These are phyloP conservation scores for Paecilomyces niveus DNA, from an alignment of 2,329 filamentous ascomycete genomes.

Conservation along the genomic window DNA sequence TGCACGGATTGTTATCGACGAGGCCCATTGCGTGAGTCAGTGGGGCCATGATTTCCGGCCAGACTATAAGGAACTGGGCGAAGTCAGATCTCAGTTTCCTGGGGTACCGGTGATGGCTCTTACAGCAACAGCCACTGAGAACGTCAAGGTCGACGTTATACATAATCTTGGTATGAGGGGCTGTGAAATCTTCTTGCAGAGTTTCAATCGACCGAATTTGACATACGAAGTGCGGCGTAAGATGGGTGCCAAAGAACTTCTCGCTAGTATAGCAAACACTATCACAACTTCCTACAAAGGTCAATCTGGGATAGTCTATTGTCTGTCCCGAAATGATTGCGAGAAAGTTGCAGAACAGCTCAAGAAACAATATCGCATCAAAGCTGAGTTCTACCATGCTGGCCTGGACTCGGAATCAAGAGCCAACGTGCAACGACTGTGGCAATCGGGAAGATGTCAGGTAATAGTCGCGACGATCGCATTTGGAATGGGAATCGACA, in stretches of 20 bases:
- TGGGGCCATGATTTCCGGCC: conserved; percentile 98
- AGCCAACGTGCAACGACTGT: conserved; percentile 63
- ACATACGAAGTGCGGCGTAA: conserved; percentile 76
- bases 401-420: conserved; percentile 64
- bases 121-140: conserved; percentile 89
- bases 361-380: conserved; percentile 53
- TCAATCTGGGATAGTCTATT: conserved; percentile 88
- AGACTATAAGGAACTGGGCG: conserved; percentile 83
- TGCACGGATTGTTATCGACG: conserved; percentile 90
- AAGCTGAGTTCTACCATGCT: conserved; percentile 81
- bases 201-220: conserved; percentile 94
- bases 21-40: conserved; percentile 98
- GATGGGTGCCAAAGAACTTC: conserved; percentile 45
- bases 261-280: conserved; percentile 46
- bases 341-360: conserved; percentile 72
- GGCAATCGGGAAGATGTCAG: conserved; percentile 73
- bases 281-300: conserved; percentile 64
- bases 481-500: conserved; percentile 99
- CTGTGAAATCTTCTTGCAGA: conserved; percentile 78
- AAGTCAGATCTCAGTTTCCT: conserved; percentile 63
- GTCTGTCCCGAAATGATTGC: conserved; percentile 74
- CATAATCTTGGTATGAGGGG: conserved; percentile 78
- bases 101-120: conserved; percentile 87
- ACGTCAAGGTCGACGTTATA: conserved; percentile 86
- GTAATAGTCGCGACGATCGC: conserved; percentile 97